A percentile compares a stretch with the other conserved stretches of the same genome.
These are phyloP conservation scores for Geranomyces variabilis DNA, from an alignment of 192 early-diverging fungal species.

Conservation along the genomic window DNA sequence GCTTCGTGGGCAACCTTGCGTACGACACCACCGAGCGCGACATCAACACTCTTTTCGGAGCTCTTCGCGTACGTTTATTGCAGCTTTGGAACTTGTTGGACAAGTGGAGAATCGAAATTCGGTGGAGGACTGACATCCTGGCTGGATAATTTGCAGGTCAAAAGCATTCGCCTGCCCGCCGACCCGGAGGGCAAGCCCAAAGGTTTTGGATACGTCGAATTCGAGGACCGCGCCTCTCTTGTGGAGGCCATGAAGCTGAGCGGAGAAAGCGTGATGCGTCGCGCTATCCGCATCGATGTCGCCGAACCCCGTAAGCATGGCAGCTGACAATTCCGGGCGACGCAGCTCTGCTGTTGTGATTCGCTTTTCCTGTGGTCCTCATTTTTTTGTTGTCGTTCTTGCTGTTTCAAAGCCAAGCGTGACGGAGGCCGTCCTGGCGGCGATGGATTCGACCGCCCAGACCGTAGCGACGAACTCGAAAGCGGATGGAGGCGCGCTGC, in stretches of 20 bases:
- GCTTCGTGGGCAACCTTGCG: slow-evolving; percentile 88
- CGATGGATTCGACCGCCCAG: slow-evolving; percentile 16
- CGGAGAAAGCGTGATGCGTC: slow-evolving; percentile 64
- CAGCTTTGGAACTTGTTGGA: background rate
- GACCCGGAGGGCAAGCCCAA: slow-evolving; percentile 80
- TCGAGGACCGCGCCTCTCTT: slow-evolving; percentile 81
- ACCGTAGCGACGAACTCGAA: slow-evolving; percentile 25
- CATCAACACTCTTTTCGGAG: slow-evolving; percentile 74
- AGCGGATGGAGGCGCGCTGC: slow-evolving; percentile 55
- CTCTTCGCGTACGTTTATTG: slow-evolving; percentile 58
- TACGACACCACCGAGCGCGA: slow-evolving; percentile 79
- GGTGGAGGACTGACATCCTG: background rate
- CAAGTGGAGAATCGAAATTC: background rate
- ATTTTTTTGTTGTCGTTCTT: background rate
- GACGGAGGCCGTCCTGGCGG: background rate
- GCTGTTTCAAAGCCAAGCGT: slow-evolving; percentile 15
- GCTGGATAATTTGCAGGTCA: slow-evolving; percentile 59
- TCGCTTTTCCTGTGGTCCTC: background rate
- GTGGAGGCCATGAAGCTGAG: slow-evolving; percentile 73
- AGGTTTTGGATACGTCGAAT: slow-evolving; percentile 97
- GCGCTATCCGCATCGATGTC: slow-evolving; percentile 81
- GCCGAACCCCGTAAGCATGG: slow-evolving; percentile 81
- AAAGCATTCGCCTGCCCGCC: slow-evolving; percentile 77
- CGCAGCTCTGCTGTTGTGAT: too few relatives aligned
- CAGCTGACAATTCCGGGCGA: slow-evolving; percentile 2